These are phyloP conservation scores for Fibroporia radiculosa DNA, from an alignment of 768 basidiomycete species.

Conservation along the genomic window DNA sequence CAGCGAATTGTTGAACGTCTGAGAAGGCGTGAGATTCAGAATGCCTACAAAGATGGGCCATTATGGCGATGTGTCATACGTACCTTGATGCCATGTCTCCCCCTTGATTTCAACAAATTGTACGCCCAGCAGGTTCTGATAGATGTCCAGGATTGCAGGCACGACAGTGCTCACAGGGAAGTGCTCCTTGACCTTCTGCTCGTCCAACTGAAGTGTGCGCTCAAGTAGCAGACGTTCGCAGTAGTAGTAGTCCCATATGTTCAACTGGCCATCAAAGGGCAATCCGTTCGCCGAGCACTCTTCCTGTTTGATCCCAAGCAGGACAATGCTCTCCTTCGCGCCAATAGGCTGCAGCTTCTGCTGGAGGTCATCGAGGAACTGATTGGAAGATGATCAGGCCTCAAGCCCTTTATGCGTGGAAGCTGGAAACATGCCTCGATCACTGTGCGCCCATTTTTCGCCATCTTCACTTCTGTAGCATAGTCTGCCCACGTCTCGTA, in stretches of 20 bases:
- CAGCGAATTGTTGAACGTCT: conserved; percentile 81
- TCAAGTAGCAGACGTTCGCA: conserved; percentile 64
- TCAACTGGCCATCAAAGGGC: conserved; percentile 66
- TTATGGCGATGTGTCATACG: conserved; percentile 14
- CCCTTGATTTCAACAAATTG: conserved; percentile 50
- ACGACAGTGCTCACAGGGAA: conserved; percentile 84
- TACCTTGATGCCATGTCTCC: conserved; percentile 78
- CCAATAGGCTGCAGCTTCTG: conserved; percentile 68
- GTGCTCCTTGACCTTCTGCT: conserved; percentile 77
- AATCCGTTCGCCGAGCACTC: conserved; percentile 55
- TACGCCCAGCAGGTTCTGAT: conserved; percentile 76
- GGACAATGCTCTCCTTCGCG: conserved; percentile 51
- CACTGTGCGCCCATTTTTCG: conserved; percentile 60
- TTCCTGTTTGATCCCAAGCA: conserved; percentile 68
- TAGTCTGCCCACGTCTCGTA: conserved; percentile 84
- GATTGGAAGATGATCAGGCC: neutral
- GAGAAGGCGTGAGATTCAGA: neutral
- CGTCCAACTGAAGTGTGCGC: conserved; percentile 60
- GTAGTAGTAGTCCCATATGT: conserved; percentile 82
- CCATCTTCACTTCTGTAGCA: conserved; percentile 80
- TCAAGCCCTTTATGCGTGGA: neutral
- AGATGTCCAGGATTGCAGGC: conserved; percentile 74
- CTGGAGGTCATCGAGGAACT: conserved; percentile 79
- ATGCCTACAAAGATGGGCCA: neutral
- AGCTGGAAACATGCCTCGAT: conserved; percentile 33